Evolutionary conservation across 495 filamentous ascomycete species (phyloP), one percentile per base, ranked within the genome.

Genomic region (Penicillium chermesinum): DNA sequence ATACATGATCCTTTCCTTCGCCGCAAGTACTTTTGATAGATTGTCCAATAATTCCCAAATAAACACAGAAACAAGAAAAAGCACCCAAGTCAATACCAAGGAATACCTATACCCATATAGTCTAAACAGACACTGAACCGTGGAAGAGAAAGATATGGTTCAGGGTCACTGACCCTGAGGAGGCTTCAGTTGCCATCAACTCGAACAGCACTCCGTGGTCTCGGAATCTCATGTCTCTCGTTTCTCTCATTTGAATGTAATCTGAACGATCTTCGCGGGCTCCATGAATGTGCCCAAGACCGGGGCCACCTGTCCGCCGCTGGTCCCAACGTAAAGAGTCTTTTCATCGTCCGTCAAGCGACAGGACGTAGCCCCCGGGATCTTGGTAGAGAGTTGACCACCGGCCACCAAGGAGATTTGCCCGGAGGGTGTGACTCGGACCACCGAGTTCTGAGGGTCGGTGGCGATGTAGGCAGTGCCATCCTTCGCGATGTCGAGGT

Each of bases 381-480:
- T 57, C 21, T 57, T 21, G 2, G 59, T 63, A 0, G 62, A 65
- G 9, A 63, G 43, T 19, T 58, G 46, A 9, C 58, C 54, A 30
- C 58, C 59, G 15, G 61, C 61, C 20, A 64, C 58, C 3, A 56
- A 48, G 2, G 56, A 53, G n/a, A 56, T 61, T 41, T 59, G 52
- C 10, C 58, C 61, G 8, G 42, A 57, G 2, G 59, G 58, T 9
- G 52, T 54, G 27, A 65, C 48, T 7, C 58, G 51, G 37, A 66
- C 53, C 5, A 59, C 49, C 7, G 61, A 62, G 35, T 60, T 63
- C 22, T 61, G 52, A n/a, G 49, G 41, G 20, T 63, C 62, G 5
- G 66, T 67, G 4, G 59, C 58, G 33, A 73, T 50, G 41, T 66
- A 73, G 2, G 66, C 63, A 14, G 52, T 63, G n/a, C 70, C 70